Base-by-base conservation (phyloP, 768 basidiomycete genomes). In the Collybiopsis luxurians region DNA sequence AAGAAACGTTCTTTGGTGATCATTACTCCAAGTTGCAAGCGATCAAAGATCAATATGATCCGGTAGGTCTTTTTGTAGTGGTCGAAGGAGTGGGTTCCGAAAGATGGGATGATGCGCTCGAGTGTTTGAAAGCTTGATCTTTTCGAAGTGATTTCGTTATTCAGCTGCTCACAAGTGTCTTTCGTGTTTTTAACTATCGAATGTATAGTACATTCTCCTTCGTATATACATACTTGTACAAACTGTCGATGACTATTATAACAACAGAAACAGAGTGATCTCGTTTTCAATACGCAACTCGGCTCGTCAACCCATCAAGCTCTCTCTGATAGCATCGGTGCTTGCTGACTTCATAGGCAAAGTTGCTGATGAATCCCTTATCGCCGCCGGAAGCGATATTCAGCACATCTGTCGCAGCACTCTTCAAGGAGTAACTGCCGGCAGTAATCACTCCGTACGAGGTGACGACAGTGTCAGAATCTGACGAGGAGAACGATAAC, bases 291-390 rank as follows among this genome's bases (percentile, higher is more conserved):
- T 49, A 79, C 0, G 86, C 84, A 24, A 89, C 76, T 64, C 72
- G 73, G 42, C 66, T 63, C 0, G 75, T 75, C 59, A 89, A 68
- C 4, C 85, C 85, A 26, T 84, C 80, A 60, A 75, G 45, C 68
- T 89, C 87, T 4, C 87, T 79, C 47, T 83, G 73, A 63, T 75
- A 89, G 64, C 84, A 86, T 38, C 86, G 73, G 60, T 89, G 87
- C 69, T 82, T 76, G 71, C 85, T 87, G 53, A 89, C 73, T 60
- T 85, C 83, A 55, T 74, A 79, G 0, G 80, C 81, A 60, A 89
- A 87, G 62, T 77, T 82, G 21, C 79, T 70, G 9, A 78, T 71
- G 57, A 88, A 88, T 4, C 79, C 84, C 61, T 76, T 79, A 12
- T 79, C 69, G 1, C 71, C 75, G 38, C 73, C 67, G 7, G 67